Evolutionary conservation across 495 filamentous ascomycete species (phyloP).

Genomic region (Aspergillus ellipticus): DNA sequence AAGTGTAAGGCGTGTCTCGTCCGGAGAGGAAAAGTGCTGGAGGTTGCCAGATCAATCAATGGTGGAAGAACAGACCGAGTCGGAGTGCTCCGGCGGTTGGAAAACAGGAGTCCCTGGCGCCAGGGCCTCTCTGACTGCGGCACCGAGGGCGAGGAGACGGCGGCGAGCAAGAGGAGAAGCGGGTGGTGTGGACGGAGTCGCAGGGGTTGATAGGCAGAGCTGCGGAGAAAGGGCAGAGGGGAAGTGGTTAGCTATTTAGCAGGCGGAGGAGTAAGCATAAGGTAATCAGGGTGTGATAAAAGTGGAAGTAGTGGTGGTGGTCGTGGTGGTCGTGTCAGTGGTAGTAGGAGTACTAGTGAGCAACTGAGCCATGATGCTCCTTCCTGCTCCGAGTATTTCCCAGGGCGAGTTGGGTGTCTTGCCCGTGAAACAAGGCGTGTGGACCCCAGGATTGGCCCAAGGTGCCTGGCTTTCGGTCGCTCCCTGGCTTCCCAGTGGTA

Average conservation of each 20-base stretch:
- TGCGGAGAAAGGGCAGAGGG: background rate
- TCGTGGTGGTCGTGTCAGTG: background rate
- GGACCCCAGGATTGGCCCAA: constrained; percentile 5
- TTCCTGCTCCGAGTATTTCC: background rate
- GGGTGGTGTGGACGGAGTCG: background rate
- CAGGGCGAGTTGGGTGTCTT: constrained; percentile 7
- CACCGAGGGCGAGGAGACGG: background rate
- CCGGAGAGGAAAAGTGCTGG: background rate
- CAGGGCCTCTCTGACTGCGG: background rate
- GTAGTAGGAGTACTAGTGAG: background rate
- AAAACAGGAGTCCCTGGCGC: constrained; percentile 3
- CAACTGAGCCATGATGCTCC: background rate
- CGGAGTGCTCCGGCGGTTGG: constrained; percentile 7
- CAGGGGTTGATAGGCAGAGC: background rate
- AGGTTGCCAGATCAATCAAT: background rate
- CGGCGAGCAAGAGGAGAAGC: background rate
- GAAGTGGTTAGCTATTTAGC: background rate
- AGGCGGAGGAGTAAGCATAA: background rate
- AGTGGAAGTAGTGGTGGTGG: too few relatives aligned
- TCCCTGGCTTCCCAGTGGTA: constrained; percentile 10
- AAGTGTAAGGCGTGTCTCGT: background rate
- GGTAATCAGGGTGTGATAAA: background rate
- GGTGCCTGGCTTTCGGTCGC: constrained; percentile 7
- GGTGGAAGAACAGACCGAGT: constrained; percentile 1
- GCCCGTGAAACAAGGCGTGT: constrained; percentile 15